These are phyloP conservation scores for Abelmoschus esculentus DNA, from an alignment of 345 rosid genomes.

Conservation along the genomic window DNA sequence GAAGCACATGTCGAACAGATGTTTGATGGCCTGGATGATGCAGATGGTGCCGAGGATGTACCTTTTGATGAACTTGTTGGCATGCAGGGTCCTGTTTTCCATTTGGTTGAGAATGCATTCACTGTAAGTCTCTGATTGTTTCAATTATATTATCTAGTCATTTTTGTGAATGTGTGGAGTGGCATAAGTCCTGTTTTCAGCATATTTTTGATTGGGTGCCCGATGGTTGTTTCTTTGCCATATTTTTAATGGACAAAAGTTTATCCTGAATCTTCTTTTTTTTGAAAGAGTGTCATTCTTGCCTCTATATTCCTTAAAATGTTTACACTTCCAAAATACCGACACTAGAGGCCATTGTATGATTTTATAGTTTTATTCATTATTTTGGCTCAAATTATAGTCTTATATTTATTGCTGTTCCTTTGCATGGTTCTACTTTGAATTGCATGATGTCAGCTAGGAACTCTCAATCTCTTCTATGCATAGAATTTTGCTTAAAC, in stretches of 20 bases:
- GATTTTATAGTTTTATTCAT: neutral
- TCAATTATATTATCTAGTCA: neutral
- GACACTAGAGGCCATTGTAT: neutral
- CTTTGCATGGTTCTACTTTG: neutral
- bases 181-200: too few relatives aligned
- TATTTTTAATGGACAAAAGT: neutral
- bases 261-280: neutral
- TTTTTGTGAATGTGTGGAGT: neutral
- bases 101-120: constrained; percentile 98
- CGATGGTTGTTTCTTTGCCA: neutral
- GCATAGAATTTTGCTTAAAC: neutral
- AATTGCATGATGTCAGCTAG: neutral
- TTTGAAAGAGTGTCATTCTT: neutral
- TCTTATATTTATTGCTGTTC: neutral
- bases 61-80: constrained; percentile 99
- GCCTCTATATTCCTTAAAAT: neutral
- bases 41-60: constrained; percentile 99
- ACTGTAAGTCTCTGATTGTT: constrained; percentile 55
- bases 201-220: too few relatives aligned
- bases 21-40: constrained; percentile 97
- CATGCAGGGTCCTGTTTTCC: constrained; percentile 99
- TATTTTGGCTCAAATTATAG: neutral
- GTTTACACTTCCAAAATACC: neutral
- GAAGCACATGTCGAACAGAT: constrained; percentile 99
- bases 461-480: neutral